Evolutionary conservation across 805 yeast genomes (phyloP).

Genomic region (Ogataea pini): DNA sequence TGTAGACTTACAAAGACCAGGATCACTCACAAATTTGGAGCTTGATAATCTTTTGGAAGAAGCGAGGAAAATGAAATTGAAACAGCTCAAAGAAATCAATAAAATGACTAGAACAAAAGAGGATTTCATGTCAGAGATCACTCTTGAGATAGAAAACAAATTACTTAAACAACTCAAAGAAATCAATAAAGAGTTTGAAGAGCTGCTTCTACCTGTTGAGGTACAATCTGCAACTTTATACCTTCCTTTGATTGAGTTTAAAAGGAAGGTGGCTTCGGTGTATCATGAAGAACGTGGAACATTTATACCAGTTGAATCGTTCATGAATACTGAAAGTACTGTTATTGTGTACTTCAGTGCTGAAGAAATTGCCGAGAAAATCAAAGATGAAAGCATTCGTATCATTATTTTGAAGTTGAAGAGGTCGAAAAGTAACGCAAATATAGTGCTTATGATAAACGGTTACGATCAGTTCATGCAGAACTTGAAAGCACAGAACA

Average conservation of each 20-base stretch:
- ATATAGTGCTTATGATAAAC: slow-evolving; percentile 46
- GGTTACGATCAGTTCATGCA: slow-evolving; percentile 50
- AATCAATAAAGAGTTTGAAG: slow-evolving; percentile 21
- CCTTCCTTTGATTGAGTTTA: slow-evolving; percentile 53
- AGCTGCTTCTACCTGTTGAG: slow-evolving; percentile 16
- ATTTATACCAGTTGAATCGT: slow-evolving; percentile 51
- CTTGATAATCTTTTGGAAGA: slow-evolving; percentile 25
- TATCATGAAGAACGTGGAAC: slow-evolving; percentile 51
- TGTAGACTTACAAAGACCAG: background rate
- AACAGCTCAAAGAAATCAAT: slow-evolving; percentile 35
- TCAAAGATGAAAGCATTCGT: slow-evolving; percentile 31
- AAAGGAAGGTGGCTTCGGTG: slow-evolving; percentile 46
- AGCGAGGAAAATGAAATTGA: slow-evolving; percentile 20
- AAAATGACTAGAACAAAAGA: slow-evolving; percentile 45
- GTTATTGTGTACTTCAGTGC: slow-evolving; percentile 49
- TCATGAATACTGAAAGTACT: slow-evolving; percentile 44
- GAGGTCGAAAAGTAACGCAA: slow-evolving; percentile 27
- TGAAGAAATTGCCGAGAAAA: slow-evolving; percentile 41
- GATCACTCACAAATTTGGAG: slow-evolving; percentile 15
- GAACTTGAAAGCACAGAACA: slow-evolving; percentile 45
- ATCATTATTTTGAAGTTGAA: slow-evolving; percentile 26
- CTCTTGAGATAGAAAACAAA: slow-evolving; percentile 41
- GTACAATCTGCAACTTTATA: slow-evolving; percentile 27
- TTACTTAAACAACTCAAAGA: slow-evolving; percentile 34
- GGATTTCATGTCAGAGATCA: slow-evolving; percentile 53